These are phyloP conservation scores for Ogataea zsoltii DNA, from an alignment of 805 yeast genomes.

Conservation along the genomic window DNA sequence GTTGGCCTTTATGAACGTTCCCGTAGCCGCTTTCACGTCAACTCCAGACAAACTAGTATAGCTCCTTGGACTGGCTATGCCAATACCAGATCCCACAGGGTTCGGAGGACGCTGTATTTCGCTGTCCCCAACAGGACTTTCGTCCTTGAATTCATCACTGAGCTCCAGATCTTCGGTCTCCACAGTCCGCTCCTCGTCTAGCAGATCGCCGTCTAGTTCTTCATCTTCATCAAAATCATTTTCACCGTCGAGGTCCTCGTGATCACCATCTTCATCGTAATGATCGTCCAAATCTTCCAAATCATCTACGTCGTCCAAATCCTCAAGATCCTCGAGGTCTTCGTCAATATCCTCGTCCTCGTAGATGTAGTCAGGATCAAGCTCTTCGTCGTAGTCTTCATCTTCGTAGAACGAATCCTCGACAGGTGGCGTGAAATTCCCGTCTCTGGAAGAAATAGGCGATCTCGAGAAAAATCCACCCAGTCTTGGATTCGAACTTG, in stretches of 20 bases:
- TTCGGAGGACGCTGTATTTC: background rate
- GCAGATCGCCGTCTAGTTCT: slow-evolving; percentile 16
- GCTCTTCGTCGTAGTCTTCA: slow-evolving; percentile 33
- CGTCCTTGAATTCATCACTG: slow-evolving; percentile 5
- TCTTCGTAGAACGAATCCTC: slow-evolving; percentile 33
- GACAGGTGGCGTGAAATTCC: slow-evolving; percentile 33
- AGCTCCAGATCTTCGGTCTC: slow-evolving; percentile 11
- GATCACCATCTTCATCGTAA: slow-evolving; percentile 35
- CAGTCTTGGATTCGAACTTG: slow-evolving; percentile 20
- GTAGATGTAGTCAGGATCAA: slow-evolving; percentile 36
- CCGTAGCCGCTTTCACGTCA: slow-evolving; percentile 21
- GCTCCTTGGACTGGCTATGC: slow-evolving; percentile 17
- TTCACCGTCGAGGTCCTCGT: slow-evolving; percentile 28
- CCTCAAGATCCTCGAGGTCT: slow-evolving; percentile 26
- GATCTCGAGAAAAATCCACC: slow-evolving; percentile 21
- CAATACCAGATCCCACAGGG: slow-evolving; percentile 7
- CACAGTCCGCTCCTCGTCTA: slow-evolving; percentile 8
- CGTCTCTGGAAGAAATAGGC: slow-evolving; percentile 17
- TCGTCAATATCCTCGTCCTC: slow-evolving; percentile 33
- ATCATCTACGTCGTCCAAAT: slow-evolving; percentile 32
- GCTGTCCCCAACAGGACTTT: slow-evolving; percentile 1
- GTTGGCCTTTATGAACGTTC: slow-evolving; percentile 27
- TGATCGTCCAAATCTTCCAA: slow-evolving; percentile 32
- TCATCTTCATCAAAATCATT: slow-evolving; percentile 26
- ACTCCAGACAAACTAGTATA: slow-evolving; percentile 17